Evolutionary conservation across 2,329 filamentous ascomycete species (phyloP).

Genomic region (Chaetomium globosum): DNA sequence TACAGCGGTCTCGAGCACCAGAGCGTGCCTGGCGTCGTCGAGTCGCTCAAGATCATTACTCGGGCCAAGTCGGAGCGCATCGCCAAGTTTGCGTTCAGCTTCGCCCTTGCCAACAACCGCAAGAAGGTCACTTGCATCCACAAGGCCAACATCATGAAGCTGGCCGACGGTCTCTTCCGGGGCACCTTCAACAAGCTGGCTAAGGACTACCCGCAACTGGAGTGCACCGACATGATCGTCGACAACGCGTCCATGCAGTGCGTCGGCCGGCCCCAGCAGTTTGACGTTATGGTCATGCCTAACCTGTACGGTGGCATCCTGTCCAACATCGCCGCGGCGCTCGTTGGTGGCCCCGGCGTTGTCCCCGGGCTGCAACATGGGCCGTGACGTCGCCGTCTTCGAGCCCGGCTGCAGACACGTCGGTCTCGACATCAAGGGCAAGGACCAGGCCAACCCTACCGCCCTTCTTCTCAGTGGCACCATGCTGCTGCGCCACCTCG

Average conservation of each 20-base stretch:
- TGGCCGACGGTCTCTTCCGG: constrained; percentile 97
- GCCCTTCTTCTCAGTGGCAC: constrained; percentile 91
- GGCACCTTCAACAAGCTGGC: constrained; percentile 93
- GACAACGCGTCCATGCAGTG: constrained; percentile 99
- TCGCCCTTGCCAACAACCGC: constrained; percentile 96
- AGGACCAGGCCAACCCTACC: constrained; percentile 98
- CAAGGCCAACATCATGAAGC: constrained; percentile 99
- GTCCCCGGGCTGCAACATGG: constrained; percentile 99
- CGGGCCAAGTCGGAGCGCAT: constrained; percentile 99
- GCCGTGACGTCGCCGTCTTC: constrained; percentile 95
- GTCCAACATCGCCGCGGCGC: constrained; percentile 96
- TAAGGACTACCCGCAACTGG: constrained; percentile 92
- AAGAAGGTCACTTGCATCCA: constrained; percentile 99
- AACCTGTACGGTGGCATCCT: constrained; percentile 99
- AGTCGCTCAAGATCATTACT: constrained; percentile 99
- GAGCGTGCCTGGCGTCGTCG: constrained; percentile 92
- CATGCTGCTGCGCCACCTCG: constrained; percentile 96
- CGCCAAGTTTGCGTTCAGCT: constrained; percentile 97
- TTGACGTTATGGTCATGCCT: constrained; percentile 99
- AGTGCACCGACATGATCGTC: constrained; percentile 99
- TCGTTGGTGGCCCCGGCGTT: constrained; percentile 94
- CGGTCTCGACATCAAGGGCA: constrained; percentile 98
- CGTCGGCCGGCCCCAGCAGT: constrained; percentile 93
- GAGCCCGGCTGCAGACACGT: constrained; percentile 99
- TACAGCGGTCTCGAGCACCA: constrained; percentile 99